Evolutionary conservation across 2,329 filamentous ascomycete species (phyloP), one percentile per base, ranked within the genome.

Genomic region (Nemania sp.): DNA sequence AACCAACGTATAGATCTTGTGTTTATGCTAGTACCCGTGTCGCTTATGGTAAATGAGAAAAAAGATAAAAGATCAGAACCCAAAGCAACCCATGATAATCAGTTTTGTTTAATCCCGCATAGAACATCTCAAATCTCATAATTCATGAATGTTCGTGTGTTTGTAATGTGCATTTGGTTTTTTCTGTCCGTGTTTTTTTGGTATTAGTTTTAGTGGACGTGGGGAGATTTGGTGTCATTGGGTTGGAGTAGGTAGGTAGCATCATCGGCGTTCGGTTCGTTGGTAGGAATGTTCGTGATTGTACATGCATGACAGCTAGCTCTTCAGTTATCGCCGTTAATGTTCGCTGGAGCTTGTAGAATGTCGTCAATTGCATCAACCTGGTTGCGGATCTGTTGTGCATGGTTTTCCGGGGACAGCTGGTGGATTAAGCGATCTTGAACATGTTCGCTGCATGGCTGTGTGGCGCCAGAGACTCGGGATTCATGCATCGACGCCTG

Each of bases 401-500:
- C 55, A 56, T 66, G 68, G 56, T 53, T 38, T 32, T 43, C 51
- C 5, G 5, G 18, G 26, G 68, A 18, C 20, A 60, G 38, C n/a
- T 35, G 18, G 15, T 66, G 35, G 15, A 57, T 22, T 13, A 70
- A 8, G 49, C 68, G 68, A 35, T 70, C 32, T 11, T n/a, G 49
- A 15, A 51, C 11, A 38, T 70, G 53, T 35, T 70, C 65, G 24
- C 35, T 29, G 29, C 41, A 10, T 53, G 32, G 51, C 54, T 66
- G 57, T 7, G 8, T 68, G 53, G 61, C 62, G 47, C 51, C n/a
- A 11, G 55, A 53, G 43, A 68, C n/a, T 54, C 65, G 53, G 20
- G 38, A 52, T n/a, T 47, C 11, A 62, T 38, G 65, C 68, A 68
- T 65, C 26, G 32, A 55, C 11, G 32, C 58, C 11, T 22, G 65